Conservation (phyloP, 805 yeast species). For the Myxozyma neglecta region DNA sequence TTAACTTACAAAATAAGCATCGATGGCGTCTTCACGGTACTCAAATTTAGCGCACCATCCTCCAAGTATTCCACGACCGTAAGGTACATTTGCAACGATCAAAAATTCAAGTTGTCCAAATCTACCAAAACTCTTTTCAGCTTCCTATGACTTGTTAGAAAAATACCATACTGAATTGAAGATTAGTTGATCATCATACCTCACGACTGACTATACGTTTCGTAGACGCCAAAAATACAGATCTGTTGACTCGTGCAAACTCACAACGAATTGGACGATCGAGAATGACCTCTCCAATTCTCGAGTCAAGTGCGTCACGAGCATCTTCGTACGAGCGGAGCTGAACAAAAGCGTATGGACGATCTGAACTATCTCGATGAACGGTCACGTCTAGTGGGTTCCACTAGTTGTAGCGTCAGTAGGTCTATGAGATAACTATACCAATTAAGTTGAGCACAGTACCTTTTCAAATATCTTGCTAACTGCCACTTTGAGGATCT, state of each 20-base stretch:
- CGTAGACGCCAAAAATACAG: slow-evolving; percentile 57
- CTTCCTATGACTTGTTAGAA: slow-evolving; percentile 17
- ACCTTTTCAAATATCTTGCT: slow-evolving; percentile 19
- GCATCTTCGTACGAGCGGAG: slow-evolving; percentile 27
- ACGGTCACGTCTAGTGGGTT: slow-evolving; percentile 30
- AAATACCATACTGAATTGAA: neutral
- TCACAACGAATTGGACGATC: slow-evolving; percentile 68
- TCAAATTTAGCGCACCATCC: slow-evolving; percentile 76
- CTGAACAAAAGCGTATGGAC: slow-evolving; percentile 32
- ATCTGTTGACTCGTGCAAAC: slow-evolving; percentile 86
- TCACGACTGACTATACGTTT: slow-evolving; percentile 6
- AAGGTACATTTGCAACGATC: slow-evolving; percentile 20
- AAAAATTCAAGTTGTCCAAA: slow-evolving; percentile 28
- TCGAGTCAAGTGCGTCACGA: slow-evolving; percentile 27
- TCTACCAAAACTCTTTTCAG: slow-evolving; percentile 17
- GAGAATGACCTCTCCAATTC: slow-evolving; percentile 23
- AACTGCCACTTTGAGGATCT: slow-evolving; percentile 23
- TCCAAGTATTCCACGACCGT: slow-evolving; percentile 18
- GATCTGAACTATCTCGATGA: slow-evolving; percentile 27
- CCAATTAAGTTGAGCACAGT: neutral
- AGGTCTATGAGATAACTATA: neutral
- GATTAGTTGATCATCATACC: neutral
- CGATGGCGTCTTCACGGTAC: slow-evolving; percentile 82
- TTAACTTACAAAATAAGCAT: slow-evolving; percentile 63
- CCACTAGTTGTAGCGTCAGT: slow-evolving; percentile 18